phyloP scores from a whole-genome alignment of 192 early-diverging fungal genomes.

The Mortierella alpina region DNA sequence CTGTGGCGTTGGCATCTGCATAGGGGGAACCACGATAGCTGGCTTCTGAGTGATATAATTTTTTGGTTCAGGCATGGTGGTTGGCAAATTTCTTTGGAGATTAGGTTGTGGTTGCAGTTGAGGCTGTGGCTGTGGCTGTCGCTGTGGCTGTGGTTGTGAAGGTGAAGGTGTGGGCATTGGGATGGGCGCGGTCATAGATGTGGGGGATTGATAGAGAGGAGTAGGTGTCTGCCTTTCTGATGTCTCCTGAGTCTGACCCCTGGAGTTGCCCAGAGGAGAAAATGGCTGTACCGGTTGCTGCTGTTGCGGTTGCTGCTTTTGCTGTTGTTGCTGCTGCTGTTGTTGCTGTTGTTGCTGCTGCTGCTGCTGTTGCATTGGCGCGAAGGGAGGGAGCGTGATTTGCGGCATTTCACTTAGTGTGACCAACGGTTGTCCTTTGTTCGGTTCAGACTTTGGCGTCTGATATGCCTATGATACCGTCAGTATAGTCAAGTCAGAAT shows the following conservation, averaged over 20 bases:
- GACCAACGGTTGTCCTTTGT: not conserved
- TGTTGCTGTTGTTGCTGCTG: constrained; percentile 31
- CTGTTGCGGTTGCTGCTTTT: constrained; percentile 16
- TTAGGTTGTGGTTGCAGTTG: not conserved
- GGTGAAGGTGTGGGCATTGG: constrained; percentile 1
- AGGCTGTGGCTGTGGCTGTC: not conserved
- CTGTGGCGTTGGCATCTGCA: constrained; percentile 1
- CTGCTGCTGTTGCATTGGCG: constrained; percentile 38
- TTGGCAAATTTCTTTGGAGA: constrained; percentile 6
- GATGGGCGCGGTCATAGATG: constrained; percentile 23
- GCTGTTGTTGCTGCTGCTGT: constrained; percentile 30
- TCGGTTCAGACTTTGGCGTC: not conserved
- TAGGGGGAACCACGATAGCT: constrained; percentile 1
- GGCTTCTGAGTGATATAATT: constrained; percentile 17
- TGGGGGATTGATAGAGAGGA: not conserved
- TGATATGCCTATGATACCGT: constrained; percentile 19
- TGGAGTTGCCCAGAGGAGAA: not conserved
- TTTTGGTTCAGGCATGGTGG: constrained; percentile 42
- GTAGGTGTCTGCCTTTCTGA: not conserved
- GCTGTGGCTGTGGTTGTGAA: not conserved
- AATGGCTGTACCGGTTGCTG: not conserved
- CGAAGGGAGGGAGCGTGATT: constrained; percentile 43
- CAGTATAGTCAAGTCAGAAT: too few species aligned
- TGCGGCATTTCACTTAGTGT: constrained; percentile 49
- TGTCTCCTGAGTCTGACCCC: not conserved